Base-by-base conservation (phyloP, 768 basidiomycete species). In the Hypsizygus marmoreus region DNA sequence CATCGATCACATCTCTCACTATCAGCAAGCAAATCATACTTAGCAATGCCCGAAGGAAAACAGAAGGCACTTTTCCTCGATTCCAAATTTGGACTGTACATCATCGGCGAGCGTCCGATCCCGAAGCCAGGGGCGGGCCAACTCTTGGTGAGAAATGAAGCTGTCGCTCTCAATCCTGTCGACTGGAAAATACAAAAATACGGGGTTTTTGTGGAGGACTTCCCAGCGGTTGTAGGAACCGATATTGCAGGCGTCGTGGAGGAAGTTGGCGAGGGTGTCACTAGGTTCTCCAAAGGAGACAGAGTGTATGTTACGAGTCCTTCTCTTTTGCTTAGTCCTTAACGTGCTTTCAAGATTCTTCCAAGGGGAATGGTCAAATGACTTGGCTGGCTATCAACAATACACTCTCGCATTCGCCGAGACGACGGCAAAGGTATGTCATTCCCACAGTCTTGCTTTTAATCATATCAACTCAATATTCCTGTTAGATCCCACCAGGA, bases 201-300 rank as follows among this genome's bases (percentile, higher is more conserved):
- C 37, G 69, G 67, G 2, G 51, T 65, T 20, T 69, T 72, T 38
- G 57, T 73, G 25, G 64, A 71, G 19, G 45, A 64, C 19, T 81
- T 63, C 49, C 81, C 77, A 7, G 69, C 69, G 4, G 60, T 81
- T 1, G 46, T 76, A 0, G 81, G 81, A 1, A 63, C 58, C 7
- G 81, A 83, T 40, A 65, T 69, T 25, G 74, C 81, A 25, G 82
- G 82, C 6, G 69, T 72, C 1, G 73, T 83, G 4, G 73, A 70
- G n/a, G 70, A 66, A 26, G 64, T 82, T 31, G 82, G 81, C 2
- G 72, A 74, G 44, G 76, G 71, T 2, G 80, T 82, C 2, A 66
- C 61, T 11, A 63, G 64, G 24, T 75, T 81, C 55, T 66, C 70
- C 45, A 68, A 68, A 25, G 82, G 80, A 2, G 79, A 82, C 57